phyloP scores from a whole-genome alignment of 2,329 filamentous ascomycete genomes.

The Xylariaceae sp. region DNA sequence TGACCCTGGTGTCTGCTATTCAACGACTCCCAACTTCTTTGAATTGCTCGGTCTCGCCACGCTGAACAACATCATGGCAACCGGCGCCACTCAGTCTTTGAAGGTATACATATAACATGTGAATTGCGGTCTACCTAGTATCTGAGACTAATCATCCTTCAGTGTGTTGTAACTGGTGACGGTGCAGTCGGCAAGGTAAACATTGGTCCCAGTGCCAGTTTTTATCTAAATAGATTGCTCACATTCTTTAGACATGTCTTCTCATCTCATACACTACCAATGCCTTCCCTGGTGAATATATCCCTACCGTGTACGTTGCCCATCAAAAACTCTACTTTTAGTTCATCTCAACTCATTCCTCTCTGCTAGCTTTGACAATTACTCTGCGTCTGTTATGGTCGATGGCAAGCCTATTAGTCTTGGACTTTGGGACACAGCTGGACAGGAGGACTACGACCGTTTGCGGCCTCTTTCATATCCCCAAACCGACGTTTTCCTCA shows the following conservation, averaged over 20 bases:
- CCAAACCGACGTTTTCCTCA: slow-evolving; percentile 96
- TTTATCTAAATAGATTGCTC: not conserved
- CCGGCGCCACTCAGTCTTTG: slow-evolving; percentile 81
- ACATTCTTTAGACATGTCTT: slow-evolving; percentile 74
- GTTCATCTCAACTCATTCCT: slow-evolving; percentile 16
- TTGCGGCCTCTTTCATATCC: slow-evolving; percentile 94
- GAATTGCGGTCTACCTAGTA: slow-evolving; percentile 28
- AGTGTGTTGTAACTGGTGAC: slow-evolving; percentile 99
- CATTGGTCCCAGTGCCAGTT: not conserved
- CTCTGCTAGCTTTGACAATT: slow-evolving; percentile 82
- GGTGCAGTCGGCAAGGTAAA: slow-evolving; percentile 96
- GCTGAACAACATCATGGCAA: slow-evolving; percentile 49
- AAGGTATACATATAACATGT: slow-evolving; percentile 62
- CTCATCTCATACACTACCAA: slow-evolving; percentile 99
- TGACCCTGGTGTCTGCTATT: slow-evolving; percentile 15
- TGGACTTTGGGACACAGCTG: slow-evolving; percentile 96
- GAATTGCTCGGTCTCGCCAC: slow-evolving; percentile 30
- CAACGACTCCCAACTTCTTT: slow-evolving; percentile 31
- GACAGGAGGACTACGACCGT: slow-evolving; percentile 97
- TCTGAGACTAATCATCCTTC: slow-evolving; percentile 28
- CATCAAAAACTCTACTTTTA: not conserved
- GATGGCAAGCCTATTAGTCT: slow-evolving; percentile 97
- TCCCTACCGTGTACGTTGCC: slow-evolving; percentile 82
- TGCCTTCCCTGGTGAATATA: slow-evolving; percentile 99
- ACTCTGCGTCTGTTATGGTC: slow-evolving; percentile 98